These are phyloP conservation scores for Axilococcus clingmanii DNA, from an alignment of 139 green algal genomes.

Conservation along the genomic window DNA sequence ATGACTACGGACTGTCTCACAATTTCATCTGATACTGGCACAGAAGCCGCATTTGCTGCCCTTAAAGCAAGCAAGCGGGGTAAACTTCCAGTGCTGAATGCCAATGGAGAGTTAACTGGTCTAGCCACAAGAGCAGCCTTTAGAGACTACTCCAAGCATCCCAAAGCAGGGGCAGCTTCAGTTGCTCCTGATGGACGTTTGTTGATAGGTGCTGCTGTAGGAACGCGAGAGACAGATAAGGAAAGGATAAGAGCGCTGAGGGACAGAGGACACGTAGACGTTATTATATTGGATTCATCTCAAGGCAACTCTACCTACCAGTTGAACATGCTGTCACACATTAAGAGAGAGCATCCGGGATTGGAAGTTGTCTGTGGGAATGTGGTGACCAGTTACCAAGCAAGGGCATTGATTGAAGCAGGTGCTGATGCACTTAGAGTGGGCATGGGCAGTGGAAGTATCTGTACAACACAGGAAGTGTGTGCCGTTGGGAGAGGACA, in stretches of 20 bases:
- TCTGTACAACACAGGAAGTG: slow-evolving; percentile 99
- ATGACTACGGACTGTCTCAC: slow-evolving; percentile 71
- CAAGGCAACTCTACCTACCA: slow-evolving; percentile 87
- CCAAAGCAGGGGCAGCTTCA: slow-evolving; percentile 34
- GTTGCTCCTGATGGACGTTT: slow-evolving; percentile 58
- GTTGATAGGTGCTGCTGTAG: slow-evolving; percentile 78
- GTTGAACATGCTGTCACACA: slow-evolving; percentile 81
- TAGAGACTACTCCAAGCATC: slow-evolving; percentile 25
- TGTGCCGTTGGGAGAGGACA: slow-evolving; percentile 95
- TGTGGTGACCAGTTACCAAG: slow-evolving; percentile 66
- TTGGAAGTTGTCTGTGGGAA: slow-evolving; percentile 95
- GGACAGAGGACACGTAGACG: slow-evolving; percentile 51
- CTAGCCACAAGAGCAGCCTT: slow-evolving; percentile 54
- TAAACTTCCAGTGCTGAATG: slow-evolving; percentile 64
- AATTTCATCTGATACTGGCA: slow-evolving; percentile 9
- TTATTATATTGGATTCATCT: slow-evolving; percentile 82
- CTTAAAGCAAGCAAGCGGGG: slow-evolving; percentile 48
- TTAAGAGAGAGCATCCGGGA: slow-evolving; percentile 76
- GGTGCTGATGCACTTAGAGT: slow-evolving; percentile 86
- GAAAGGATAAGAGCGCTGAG: slow-evolving; percentile 49
- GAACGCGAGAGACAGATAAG: slow-evolving; percentile 73
- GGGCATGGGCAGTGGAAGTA: slow-evolving; percentile 95
- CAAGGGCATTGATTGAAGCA: slow-evolving; percentile 46
- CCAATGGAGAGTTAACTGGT: slow-evolving; percentile 51
- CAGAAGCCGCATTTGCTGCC: slow-evolving; percentile 39